Conservation (phyloP, 2,329 filamentous ascomycete species). For the Colletotrichum horii region DNA sequence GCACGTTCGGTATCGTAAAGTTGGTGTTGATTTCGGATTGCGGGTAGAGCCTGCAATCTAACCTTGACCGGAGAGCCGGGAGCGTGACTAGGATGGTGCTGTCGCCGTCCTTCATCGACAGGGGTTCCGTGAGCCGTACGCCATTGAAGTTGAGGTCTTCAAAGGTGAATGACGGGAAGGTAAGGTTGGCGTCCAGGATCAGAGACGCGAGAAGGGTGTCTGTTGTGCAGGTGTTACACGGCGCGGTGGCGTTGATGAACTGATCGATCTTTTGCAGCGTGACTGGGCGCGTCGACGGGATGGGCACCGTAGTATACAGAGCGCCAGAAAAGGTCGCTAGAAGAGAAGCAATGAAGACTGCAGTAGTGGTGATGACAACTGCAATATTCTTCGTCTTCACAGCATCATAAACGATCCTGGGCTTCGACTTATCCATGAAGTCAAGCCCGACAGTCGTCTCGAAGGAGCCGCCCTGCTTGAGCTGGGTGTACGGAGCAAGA, state of each 20-base stretch:
- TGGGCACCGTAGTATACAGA: conserved; percentile 34
- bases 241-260: conserved; percentile 30
- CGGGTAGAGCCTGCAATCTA: conserved; percentile 29
- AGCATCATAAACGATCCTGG: conserved; percentile 30
- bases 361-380: conserved; percentile 30
- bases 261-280: conserved; percentile 31
- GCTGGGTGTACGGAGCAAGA: conserved; percentile 36
- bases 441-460: conserved; percentile 34
- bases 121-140: background rate
- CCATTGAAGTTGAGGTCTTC: conserved; percentile 30
- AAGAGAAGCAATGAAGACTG: conserved; percentile 32
- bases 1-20: conserved; percentile 24
- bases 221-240: conserved; percentile 24
- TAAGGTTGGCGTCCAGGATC: conserved; percentile 37
- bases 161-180: conserved; percentile 41
- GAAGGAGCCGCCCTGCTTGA: conserved; percentile 31
- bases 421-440: conserved; percentile 34
- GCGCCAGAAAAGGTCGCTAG: conserved; percentile 35
- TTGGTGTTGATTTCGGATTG: conserved; percentile 27
- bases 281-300: conserved; percentile 26
- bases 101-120: conserved; percentile 16
- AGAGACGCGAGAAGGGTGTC: conserved; percentile 37
- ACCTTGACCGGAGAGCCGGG: conserved; percentile 34
- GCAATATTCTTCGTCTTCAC: conserved; percentile 29
- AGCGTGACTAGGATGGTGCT: conserved; percentile 27